Evolutionary conservation across 2,329 filamentous ascomycete species (phyloP), one percentile per base, ranked within the genome.

Genomic region (Ophioceras dolichostomum): DNA sequence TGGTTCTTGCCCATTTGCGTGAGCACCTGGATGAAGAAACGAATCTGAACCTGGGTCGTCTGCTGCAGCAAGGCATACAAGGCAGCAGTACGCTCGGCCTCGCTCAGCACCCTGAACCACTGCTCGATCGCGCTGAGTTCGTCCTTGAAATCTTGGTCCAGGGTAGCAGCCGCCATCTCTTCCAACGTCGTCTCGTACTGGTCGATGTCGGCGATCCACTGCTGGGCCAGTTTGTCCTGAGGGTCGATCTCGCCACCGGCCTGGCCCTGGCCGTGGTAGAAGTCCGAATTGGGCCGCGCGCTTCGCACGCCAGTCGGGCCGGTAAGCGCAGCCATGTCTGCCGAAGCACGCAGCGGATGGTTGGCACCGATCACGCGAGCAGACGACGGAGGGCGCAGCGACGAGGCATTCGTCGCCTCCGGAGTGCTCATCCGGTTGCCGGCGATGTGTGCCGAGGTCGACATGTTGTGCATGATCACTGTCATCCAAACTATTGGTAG

Each of bases 121-220:
- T 98, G 91, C 64, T 98, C 91, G 54, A 98, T 98, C 48, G 91
- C 91, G 56, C 87, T 95, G 43, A 98, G 74, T 61, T 98, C 91
- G 61, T 96, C 91, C 66, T 98, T 98, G 70, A 98, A 98, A 56
- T 98, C 91, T 65, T 98, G 91, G 56, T 98, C 91, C 38, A 96
- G 68, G n/a, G 91, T 96, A 20, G 91, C 91, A 22, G 89, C 88
- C 31, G 91, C 91, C 91, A 98, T 98, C 58, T 98, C 91, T 61
- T 96, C 91, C 52, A 98, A 63, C 2, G 91, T 98, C n/a, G 80
- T 94, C 68, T 98, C 91, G 53, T 95, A 95, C 59, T 96, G 89
- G 57, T 98, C 91, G 49, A 98, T 96, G 53, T 98, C 91, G 39
- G 89, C 87, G 51, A 98, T 89, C 91, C 91, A 98, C 61, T 98